phyloP scores from a whole-genome alignment of 2,329 filamentous ascomycete species.

The Penicillium frequentans region DNA sequence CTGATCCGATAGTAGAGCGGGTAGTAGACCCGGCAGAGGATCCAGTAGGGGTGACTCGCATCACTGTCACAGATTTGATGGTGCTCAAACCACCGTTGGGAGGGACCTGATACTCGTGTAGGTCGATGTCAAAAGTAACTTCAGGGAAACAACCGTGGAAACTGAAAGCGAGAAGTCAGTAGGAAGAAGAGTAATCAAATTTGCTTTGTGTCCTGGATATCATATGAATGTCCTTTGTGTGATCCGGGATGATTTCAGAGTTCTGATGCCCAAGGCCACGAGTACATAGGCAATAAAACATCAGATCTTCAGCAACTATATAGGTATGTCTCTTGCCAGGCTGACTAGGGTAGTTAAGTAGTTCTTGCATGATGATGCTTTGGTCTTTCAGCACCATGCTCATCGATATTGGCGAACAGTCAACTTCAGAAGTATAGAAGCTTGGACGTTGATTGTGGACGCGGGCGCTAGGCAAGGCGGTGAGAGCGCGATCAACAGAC shows the following conservation, averaged over 20 bases:
- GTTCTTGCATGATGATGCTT: too few species aligned
- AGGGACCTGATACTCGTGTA: conserved; percentile 42
- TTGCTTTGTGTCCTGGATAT: neutral
- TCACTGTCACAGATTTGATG: conserved; percentile 46
- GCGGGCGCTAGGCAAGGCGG: neutral
- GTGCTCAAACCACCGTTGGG: conserved; percentile 43
- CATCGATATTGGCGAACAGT: neutral
- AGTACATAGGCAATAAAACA: too few species aligned
- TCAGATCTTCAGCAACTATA: too few species aligned
- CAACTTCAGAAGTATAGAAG: neutral
- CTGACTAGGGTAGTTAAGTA: too few species aligned
- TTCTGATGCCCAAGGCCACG: neutral
- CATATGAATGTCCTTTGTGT: neutral
- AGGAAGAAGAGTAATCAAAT: neutral
- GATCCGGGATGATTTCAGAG: neutral
- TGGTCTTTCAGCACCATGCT: too few species aligned
- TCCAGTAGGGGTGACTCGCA: conserved; percentile 34
- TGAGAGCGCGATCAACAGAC: conserved; percentile 12
- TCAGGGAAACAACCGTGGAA: neutral
- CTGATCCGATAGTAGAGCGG: neutral
- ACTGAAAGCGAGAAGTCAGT: neutral
- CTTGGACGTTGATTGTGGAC: neutral
- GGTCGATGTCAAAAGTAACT: conserved; percentile 5
- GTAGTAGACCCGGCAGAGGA: conserved; percentile 15
- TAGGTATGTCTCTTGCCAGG: too few species aligned